Base-by-base conservation (phyloP, 306 rosid genomes). In the Quercus berberidifolia region DNA sequence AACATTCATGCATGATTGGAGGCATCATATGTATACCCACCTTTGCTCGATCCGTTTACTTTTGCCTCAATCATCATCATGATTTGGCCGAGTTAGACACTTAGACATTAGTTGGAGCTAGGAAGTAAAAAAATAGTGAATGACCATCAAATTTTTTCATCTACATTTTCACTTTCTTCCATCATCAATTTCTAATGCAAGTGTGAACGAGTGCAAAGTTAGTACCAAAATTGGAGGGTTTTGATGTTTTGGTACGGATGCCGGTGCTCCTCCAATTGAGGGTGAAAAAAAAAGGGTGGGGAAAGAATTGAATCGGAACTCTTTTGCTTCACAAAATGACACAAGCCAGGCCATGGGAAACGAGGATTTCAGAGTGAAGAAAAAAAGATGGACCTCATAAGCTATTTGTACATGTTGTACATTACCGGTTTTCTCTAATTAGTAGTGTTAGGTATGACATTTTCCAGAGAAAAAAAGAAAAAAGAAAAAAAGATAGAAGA, bases 351-450 rank as follows among this genome's bases (percentile, higher is more conserved):
- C 15, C 57, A 30, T 55, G 63, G 84, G 62, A 84, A 52, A 80
- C 5, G 43, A 79, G 75, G 74, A 62, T 55, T 80, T 80, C 79
- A 80, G 78, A 82, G 76, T 71, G 87, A 78, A 74, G 71, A 62
- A 38, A 86, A 79, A 46, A 33, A 60, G 46, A 80, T 84, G 88
- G 81, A 71, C 82, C 88, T 77, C 55, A 49, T 12, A 49, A 64
- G 67, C 75, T 35, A 52, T 88, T 31, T 83, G 82, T 77, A 81
- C 75, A 56, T 85, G 65, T 77, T 86, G 91, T 88, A 88, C 84
- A 84, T 80, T 79, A 65, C 78, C 83, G 52, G 74, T 83, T 82
- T 74, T 76, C 73, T 76, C 82, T 86, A 77, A 85, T 80, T 86
- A 2, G 46, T 38, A 38, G 46, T 38, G 10, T 38, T 8, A 81